Evolutionary conservation across 2,329 filamentous ascomycete species (phyloP), one percentile per base, ranked within the genome.

Genomic region (Macrophomina phaseolina): DNA sequence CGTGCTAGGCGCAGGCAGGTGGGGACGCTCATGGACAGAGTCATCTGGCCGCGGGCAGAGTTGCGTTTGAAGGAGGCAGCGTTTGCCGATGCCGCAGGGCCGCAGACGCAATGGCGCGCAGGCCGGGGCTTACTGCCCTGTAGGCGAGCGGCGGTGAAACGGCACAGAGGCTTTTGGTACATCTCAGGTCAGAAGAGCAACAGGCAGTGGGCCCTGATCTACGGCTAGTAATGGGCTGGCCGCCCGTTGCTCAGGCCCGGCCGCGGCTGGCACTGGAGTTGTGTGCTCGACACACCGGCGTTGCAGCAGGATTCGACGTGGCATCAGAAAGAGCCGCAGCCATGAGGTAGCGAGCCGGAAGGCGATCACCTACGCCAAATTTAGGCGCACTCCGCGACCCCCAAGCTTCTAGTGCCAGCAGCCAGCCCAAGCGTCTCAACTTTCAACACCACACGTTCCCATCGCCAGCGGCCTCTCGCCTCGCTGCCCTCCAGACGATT

Each of bases 381-480:
- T 62, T 62, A 36, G 46, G 45, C 46, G 28, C 58, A 16, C 58
- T 60, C 58, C 58, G 42, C 58, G 45, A 62, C 30, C 58, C 46
- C 58, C 58, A 62, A 45, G 46, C 58, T 9, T 30, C 58, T 62
- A 62, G 58, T 62, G 58, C 42, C 58, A 62, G 58, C 42, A 62
- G 45, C 46, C 58, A 34, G 58, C 58, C 58, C 58, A 49, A 62
- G 45, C 58, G 58, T 62, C 56, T 61, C 58, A 45, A 62, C 32
- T 45, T 45, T 62, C 61, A 53, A 64, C 61, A 64, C 61, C 61
- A 53, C 61, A 53, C 49, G 48, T 23, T 42, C 61, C 36, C 46
- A 64, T 64, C 61, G 46, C 61, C 61, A 64, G 61, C 61, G 11
- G 42, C 42, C 34, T 62, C 64, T 63, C 60, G 67, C 48, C 55